phyloP scores from a whole-genome alignment of 139 green algal species.

The Deuterostichococcus epilithicus region DNA sequence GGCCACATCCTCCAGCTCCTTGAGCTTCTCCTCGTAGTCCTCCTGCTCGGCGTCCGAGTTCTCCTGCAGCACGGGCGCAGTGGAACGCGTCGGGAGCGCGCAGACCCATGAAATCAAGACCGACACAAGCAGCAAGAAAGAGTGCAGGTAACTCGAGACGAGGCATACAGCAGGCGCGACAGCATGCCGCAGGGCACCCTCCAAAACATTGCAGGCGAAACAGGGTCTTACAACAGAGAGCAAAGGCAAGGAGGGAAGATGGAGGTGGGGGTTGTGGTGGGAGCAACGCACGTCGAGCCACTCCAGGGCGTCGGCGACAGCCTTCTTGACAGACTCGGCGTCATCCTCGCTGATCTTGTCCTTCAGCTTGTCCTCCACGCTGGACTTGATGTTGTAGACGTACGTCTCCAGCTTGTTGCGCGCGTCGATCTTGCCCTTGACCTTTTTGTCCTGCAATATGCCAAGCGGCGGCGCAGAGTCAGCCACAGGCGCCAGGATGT shows the following conservation, averaged over 20 bases:
- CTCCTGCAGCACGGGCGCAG: slow-evolving; percentile 22
- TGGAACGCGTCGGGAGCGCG: too few species aligned
- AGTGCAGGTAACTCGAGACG: too few species aligned
- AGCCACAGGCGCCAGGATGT: not conserved
- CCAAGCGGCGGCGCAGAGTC: not conserved
- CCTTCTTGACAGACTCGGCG: slow-evolving; percentile 72
- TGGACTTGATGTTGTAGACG: slow-evolving; percentile 75
- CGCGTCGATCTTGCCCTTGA: slow-evolving; percentile 63
- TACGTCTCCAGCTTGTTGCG: slow-evolving; percentile 79
- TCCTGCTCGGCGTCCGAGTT: slow-evolving; percentile 68
- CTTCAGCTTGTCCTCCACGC: slow-evolving; percentile 75
- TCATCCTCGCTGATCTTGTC: slow-evolving; percentile 84
- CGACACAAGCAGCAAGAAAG: too few species aligned
- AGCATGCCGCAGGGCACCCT: too few species aligned
- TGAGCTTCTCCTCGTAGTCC: slow-evolving; percentile 95
- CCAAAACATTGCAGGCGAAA: too few species aligned
- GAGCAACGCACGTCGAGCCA: too few species aligned
- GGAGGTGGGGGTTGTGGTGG: too few species aligned
- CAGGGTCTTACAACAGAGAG: too few species aligned
- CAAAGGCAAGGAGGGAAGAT: too few species aligned
- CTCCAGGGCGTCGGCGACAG: slow-evolving; percentile 88
- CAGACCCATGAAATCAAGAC: too few species aligned
- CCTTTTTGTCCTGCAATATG: slow-evolving; percentile 30
- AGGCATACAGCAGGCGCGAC: too few species aligned
- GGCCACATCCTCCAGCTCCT: slow-evolving; percentile 91